Percentiles rank a stretch among this genome's conserved stretches.
Evolutionary conservation across 1,284 basidiomycete species (phyloP).

Genomic region (Sanghuangporus baumii): DNA sequence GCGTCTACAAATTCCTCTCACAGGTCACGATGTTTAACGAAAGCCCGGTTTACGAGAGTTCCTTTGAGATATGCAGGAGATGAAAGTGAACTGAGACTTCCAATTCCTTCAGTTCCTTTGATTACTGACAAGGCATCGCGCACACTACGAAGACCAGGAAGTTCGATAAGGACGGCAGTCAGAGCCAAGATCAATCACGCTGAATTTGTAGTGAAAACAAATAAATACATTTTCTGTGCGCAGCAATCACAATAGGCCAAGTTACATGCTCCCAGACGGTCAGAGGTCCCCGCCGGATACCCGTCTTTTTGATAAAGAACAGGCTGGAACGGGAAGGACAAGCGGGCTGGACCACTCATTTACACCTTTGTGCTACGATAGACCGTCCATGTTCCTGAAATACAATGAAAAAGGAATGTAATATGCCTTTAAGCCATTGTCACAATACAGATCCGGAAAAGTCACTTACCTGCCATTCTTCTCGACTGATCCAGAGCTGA

Average conservation of each 20-base stretch:
- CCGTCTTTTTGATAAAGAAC: neutral
- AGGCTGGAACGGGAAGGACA: neutral
- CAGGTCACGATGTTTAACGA: neutral
- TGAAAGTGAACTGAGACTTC: neutral
- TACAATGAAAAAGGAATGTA: neutral
- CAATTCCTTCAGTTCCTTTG: neutral
- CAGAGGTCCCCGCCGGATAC: too few relatives aligned
- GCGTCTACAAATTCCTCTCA: neutral
- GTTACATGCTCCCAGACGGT: too few relatives aligned
- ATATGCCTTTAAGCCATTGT: neutral
- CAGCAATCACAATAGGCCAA: too few relatives aligned
- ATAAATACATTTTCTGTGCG: too few relatives aligned
- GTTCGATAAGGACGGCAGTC: neutral
- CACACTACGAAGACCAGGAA: neutral
- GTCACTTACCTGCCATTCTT: slow-evolving; percentile 78
- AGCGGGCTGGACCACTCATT: slow-evolving; percentile 33
- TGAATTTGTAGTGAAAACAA: too few relatives aligned
- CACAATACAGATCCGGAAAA: neutral
- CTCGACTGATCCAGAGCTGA: slow-evolving; percentile 89
- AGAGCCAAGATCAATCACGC: too few relatives aligned
- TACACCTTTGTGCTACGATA: slow-evolving; percentile 76
- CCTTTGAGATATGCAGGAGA: neutral
- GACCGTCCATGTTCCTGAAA: slow-evolving; percentile 68
- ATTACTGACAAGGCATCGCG: neutral
- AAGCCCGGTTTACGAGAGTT: neutral